phyloP scores from a whole-genome alignment of 306 rosid genomes.

The Mucuna pruriens region DNA sequence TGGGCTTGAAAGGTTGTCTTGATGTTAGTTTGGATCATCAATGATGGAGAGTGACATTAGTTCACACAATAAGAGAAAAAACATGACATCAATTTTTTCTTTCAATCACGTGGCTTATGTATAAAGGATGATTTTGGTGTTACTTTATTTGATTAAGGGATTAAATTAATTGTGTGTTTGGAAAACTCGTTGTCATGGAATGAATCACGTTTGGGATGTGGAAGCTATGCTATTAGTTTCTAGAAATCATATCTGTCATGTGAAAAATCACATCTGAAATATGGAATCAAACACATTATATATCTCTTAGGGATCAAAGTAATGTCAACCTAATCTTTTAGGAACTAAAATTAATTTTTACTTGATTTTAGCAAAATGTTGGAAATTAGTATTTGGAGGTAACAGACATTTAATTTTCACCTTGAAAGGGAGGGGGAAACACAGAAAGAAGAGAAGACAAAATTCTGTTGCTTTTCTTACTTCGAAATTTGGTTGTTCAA shows the following conservation, averaged over 20 bases:
- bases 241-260: no score
- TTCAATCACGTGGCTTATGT: neutral
- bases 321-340: neutral
- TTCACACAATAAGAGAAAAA: neutral
- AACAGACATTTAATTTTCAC: neutral
- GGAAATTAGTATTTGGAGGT: slow-evolving; percentile 12
- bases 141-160: neutral
- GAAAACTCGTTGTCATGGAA: no score
- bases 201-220: no score
- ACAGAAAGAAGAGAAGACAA: neutral
- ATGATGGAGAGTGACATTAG: neutral
- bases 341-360: neutral
- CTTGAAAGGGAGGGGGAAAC: neutral
- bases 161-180: no score
- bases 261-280: no score
- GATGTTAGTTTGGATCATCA: neutral
- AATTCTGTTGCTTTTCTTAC: neutral
- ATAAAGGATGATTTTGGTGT: neutral
- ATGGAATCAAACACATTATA: no score
- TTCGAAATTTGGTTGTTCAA: neutral
- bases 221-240: no score
- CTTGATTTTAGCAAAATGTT: neutral
- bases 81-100: neutral
- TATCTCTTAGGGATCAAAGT: neutral
- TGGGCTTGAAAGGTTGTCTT: neutral